A percentile compares a stretch with the other conserved stretches of the same genome.
Conservation (phyloP, 306 rosid species). For the Fagus crenata region DNA sequence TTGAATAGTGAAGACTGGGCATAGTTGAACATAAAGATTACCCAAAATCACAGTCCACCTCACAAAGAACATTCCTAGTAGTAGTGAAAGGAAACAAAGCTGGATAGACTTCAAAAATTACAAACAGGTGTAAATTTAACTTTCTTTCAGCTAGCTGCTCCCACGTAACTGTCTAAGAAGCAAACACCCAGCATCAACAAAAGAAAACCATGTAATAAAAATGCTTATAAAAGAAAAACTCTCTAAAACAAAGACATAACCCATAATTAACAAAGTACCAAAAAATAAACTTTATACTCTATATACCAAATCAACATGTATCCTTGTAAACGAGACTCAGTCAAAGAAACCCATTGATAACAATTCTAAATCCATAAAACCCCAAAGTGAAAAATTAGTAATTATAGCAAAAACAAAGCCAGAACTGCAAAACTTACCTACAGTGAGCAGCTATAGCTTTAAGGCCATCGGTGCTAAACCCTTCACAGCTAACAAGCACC, state of each 20-base stretch:
- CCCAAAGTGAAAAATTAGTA: not conserved
- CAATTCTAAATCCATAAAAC: not conserved
- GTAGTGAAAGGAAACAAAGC: not conserved
- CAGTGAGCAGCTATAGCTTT: slow-evolving; percentile 90
- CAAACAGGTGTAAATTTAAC: not conserved
- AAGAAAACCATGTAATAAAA: slow-evolving; percentile 12
- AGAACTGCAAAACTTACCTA: slow-evolving; percentile 43
- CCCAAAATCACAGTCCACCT: too few relatives aligned
- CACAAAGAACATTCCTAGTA: not conserved
- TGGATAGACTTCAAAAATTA: not conserved
- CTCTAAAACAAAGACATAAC: not conserved
- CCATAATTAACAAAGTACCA: not conserved
- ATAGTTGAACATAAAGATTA: too few relatives aligned
- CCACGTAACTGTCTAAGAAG: slow-evolving; percentile 1
- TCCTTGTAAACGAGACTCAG: not conserved
- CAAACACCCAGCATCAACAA: slow-evolving; percentile 8
- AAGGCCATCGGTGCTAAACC: slow-evolving; percentile 87
- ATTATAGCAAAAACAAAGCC: not conserved
- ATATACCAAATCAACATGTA: too few relatives aligned
- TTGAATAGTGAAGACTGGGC: not conserved
- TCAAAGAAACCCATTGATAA: slow-evolving; percentile 1
- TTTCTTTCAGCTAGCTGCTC: not conserved
- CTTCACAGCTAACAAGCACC: slow-evolving; percentile 87
- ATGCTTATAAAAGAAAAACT: not conserved
- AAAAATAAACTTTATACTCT: too few relatives aligned